These are phyloP conservation scores for Austroboletus olivaceoglutinosus DNA, from an alignment of 1,284 basidiomycete species.

Conservation along the genomic window DNA sequence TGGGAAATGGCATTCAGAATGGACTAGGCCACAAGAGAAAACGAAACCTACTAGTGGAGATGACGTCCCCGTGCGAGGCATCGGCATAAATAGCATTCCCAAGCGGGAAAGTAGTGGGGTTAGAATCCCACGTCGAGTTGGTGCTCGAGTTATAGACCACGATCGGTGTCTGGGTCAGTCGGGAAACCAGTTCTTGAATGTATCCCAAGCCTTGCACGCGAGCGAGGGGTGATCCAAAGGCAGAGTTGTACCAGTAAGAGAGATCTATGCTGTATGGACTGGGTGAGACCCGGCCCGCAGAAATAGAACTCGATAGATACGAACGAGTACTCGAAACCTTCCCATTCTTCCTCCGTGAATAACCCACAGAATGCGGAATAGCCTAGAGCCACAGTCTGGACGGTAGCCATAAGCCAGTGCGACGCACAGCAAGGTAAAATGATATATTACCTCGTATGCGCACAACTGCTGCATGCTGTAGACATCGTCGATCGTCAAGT, in stretches of 20 bases:
- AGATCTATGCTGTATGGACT: slow-evolving; percentile 12
- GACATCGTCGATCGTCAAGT: slow-evolving; percentile 69
- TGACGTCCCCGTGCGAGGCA: slow-evolving; percentile 82
- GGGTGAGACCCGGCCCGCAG: background rate
- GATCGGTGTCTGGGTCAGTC: slow-evolving; percentile 73
- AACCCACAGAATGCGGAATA: slow-evolving; percentile 88
- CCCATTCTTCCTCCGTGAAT: slow-evolving; percentile 89
- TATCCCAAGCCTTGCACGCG: slow-evolving; percentile 84
- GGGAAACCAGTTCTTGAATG: slow-evolving; percentile 76
- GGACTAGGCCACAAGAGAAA: background rate
- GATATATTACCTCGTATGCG: slow-evolving; percentile 67
- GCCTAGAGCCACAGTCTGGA: slow-evolving; percentile 83
- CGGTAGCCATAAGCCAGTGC: background rate
- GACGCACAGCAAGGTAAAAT: background rate
- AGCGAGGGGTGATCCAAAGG: slow-evolving; percentile 74
- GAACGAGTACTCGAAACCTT: slow-evolving; percentile 82
- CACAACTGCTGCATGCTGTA: slow-evolving; percentile 77
- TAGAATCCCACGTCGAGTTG: slow-evolving; percentile 75
- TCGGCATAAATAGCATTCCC: slow-evolving; percentile 82
- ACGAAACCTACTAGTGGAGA: slow-evolving; percentile 59
- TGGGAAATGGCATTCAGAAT: background rate
- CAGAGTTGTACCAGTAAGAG: slow-evolving; percentile 66
- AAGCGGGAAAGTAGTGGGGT: slow-evolving; percentile 74
- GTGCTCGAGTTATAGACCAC: slow-evolving; percentile 69
- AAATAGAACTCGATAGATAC: slow-evolving; percentile 25